These are phyloP conservation scores for Fusarium nelsonii DNA, from an alignment of 2,329 filamentous ascomycete species.

Conservation along the genomic window DNA sequence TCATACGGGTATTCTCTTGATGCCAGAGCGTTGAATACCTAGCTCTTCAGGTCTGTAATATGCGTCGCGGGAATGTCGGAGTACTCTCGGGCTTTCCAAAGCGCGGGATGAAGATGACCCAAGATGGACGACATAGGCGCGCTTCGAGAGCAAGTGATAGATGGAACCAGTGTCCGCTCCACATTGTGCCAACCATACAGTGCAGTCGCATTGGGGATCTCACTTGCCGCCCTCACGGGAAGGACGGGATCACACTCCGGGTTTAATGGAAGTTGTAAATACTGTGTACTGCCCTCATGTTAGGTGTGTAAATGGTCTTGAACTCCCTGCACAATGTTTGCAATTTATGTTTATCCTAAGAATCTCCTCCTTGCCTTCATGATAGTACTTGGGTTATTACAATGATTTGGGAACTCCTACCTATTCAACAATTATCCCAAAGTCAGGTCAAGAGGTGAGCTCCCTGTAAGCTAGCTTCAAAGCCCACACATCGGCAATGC, in stretches of 20 bases:
- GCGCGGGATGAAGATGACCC: neutral
- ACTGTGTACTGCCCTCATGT: neutral
- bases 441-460: neutral
- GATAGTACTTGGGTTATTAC: neutral
- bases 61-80: constrained; percentile 26
- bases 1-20: neutral
- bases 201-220: neutral
- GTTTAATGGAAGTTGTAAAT: neutral
- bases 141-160: constrained; percentile 4
- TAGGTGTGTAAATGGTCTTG: neutral
- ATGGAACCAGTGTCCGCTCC: constrained; percentile 6
- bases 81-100: constrained; percentile 27
- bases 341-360: neutral
- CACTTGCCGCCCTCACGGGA: neutral
- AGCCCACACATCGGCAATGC: constrained; percentile 1
- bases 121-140: constrained; percentile 17
- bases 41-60: neutral
- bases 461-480: neutral
- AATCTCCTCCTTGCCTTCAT: neutral
- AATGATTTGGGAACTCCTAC: neutral
- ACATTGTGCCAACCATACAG: constrained; percentile 1
- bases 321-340: neutral
- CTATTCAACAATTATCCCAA: neutral
- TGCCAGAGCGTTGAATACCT: too few species aligned
- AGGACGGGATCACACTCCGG: constrained; percentile 19